Evolutionary conservation across 768 basidiomycete genomes (phyloP).

Genomic region (Agaricus blazei): DNA sequence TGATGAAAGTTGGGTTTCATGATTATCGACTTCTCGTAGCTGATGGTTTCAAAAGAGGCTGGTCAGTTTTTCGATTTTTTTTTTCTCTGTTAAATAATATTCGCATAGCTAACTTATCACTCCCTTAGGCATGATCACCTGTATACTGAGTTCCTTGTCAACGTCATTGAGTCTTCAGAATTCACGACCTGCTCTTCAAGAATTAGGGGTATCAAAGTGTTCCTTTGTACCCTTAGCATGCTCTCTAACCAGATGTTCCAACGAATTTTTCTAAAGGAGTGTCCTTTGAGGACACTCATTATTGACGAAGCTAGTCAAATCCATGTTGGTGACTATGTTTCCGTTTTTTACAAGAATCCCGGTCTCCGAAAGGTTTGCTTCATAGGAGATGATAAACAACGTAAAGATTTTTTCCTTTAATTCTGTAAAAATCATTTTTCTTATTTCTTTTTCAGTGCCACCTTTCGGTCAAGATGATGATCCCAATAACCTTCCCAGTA

Average conservation of each 20-base stretch:
- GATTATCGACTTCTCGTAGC: slow-evolving; percentile 72
- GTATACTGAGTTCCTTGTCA: slow-evolving; percentile 41
- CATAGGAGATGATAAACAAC: slow-evolving; percentile 66
- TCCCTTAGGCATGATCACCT: slow-evolving; percentile 73
- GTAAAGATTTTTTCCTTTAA: slow-evolving; percentile 29
- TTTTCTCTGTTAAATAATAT: background rate
- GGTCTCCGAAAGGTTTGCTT: slow-evolving; percentile 49
- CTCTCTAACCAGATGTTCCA: slow-evolving; percentile 39
- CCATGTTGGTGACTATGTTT: slow-evolving; percentile 48
- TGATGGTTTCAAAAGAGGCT: slow-evolving; percentile 54
- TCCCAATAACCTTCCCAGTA: slow-evolving; percentile 55
- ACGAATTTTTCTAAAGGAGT: slow-evolving; percentile 24
- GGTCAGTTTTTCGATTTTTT: slow-evolving; percentile 34
- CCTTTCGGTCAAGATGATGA: slow-evolving; percentile 69
- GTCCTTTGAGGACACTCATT: slow-evolving; percentile 46
- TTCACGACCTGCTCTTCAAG: slow-evolving; percentile 20
- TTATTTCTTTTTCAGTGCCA: slow-evolving; percentile 49
- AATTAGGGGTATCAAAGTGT: slow-evolving; percentile 41
- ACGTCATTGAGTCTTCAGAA: slow-evolving; percentile 48
- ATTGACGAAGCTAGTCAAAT: slow-evolving; percentile 70
- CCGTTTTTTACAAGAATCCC: slow-evolving; percentile 33
- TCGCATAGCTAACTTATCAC: slow-evolving; percentile 3
- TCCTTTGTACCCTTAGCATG: slow-evolving; percentile 78
- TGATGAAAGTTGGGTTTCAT: slow-evolving; percentile 46
- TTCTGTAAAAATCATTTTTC: slow-evolving; percentile 5